Evolutionary conservation across 2,329 filamentous ascomycete species (phyloP).

Genomic region (Aspergillus japonicus): DNA sequence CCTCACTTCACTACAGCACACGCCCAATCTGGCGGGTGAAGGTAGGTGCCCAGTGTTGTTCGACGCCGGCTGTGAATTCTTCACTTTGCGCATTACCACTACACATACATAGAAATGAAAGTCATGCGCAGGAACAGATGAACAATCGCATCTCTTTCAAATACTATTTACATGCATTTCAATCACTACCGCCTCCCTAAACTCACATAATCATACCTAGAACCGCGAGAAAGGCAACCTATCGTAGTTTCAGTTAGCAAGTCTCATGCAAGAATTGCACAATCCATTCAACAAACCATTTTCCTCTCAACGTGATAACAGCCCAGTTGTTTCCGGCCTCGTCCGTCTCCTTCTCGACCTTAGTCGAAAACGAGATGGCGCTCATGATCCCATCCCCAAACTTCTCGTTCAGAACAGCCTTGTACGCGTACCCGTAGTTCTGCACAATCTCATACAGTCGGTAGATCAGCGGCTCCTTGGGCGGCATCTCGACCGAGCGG

Average conservation of each 20-base stretch:
- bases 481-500: constrained; percentile 75
- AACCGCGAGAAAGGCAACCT: constrained; percentile 51
- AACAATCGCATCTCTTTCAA: not conserved
- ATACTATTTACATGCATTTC: not conserved
- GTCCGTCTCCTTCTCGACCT: constrained; percentile 91
- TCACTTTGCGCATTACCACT: not conserved
- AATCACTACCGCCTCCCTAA: not conserved
- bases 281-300: constrained; percentile 62
- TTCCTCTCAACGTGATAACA: constrained; percentile 77
- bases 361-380: constrained; percentile 85
- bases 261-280: not conserved
- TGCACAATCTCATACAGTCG: constrained; percentile 90
- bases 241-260: constrained; percentile 13
- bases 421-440: constrained; percentile 96
- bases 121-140: not conserved
- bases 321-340: constrained; percentile 78
- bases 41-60: not conserved
- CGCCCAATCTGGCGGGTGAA: not conserved
- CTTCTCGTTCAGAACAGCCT: constrained; percentile 94
- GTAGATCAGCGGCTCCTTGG: constrained; percentile 83
- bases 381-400: constrained; percentile 95
- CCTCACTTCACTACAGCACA: not conserved
- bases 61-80: not conserved
- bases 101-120: not conserved
- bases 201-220: constrained; percentile 19